A percentile compares a stretch with the other conserved stretches of the same genome.
phyloP scores from a whole-genome alignment of 1,284 basidiomycete genomes.

The Anthracocystis walkeri region DNA sequence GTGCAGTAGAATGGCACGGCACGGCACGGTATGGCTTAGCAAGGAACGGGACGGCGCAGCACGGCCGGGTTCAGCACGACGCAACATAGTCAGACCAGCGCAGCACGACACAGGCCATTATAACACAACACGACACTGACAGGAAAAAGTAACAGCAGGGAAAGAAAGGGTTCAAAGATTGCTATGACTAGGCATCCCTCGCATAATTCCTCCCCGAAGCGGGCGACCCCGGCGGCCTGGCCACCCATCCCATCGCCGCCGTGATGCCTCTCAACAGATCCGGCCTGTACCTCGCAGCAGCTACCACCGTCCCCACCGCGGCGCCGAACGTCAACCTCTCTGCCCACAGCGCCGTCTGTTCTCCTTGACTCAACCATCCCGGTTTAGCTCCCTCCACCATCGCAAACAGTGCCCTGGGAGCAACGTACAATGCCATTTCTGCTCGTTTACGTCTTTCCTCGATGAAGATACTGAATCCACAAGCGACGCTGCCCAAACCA shows the following conservation, averaged over 20 bases:
- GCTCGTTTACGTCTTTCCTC: slow-evolving; percentile 70
- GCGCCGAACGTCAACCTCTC: slow-evolving; percentile 57
- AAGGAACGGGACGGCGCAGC: too few species aligned
- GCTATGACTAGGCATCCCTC: slow-evolving; percentile 6
- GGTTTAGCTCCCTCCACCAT: slow-evolving; percentile 54
- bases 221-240: slow-evolving; percentile 11
- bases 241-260: slow-evolving; percentile 58
- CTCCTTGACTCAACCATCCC: slow-evolving; percentile 56
- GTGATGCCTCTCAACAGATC: slow-evolving; percentile 61
- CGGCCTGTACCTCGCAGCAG: slow-evolving; percentile 53
- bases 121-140: too few species aligned
- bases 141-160: too few species aligned
- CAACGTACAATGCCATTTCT: slow-evolving; percentile 71
- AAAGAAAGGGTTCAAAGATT: too few species aligned
- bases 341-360: slow-evolving; percentile 49
- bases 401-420: slow-evolving; percentile 69
- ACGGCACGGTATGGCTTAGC: too few species aligned
- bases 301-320: slow-evolving; percentile 51
- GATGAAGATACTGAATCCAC: slow-evolving; percentile 66
- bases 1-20: too few species aligned
- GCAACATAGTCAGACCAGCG: too few species aligned
- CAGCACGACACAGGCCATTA: too few species aligned
- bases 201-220: slow-evolving; percentile 34
- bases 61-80: too few species aligned
- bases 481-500: slow-evolving; percentile 46